These are phyloP conservation scores for Lodderomyces parapsilosis DNA, from an alignment of 1,139 yeast species.

Conservation along the genomic window DNA sequence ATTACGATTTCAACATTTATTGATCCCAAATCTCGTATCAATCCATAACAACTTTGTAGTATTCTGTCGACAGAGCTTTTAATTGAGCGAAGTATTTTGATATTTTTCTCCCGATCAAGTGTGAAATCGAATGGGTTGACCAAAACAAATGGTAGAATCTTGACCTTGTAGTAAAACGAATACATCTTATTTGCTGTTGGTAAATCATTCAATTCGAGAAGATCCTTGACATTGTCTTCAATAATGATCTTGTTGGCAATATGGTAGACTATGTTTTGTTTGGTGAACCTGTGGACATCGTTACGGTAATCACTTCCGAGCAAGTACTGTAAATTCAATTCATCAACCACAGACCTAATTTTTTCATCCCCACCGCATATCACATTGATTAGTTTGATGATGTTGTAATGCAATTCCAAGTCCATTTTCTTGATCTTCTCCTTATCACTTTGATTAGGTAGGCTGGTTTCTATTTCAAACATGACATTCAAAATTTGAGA, in stretches of 20 bases:
- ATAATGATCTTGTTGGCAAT: neutral
- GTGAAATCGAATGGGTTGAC: slow-evolving; percentile 7
- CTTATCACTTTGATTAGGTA: neutral
- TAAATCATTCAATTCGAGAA: slow-evolving; percentile 4
- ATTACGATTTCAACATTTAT: neutral
- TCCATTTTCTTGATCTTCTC: slow-evolving; percentile 7
- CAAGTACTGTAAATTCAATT: slow-evolving; percentile 5
- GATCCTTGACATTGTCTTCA: neutral
- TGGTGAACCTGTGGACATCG: neutral
- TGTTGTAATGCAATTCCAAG: slow-evolving; percentile 14
- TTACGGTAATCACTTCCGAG: neutral
- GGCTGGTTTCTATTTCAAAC: neutral
- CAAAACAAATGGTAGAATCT: slow-evolving; percentile 14
- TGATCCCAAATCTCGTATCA: slow-evolving; percentile 3
- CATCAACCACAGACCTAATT: slow-evolving; percentile 1
- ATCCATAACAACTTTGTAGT: slow-evolving; percentile 1
- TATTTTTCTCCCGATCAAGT: slow-evolving; percentile 3
- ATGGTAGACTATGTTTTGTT: neutral
- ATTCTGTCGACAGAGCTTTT: slow-evolving; percentile 1
- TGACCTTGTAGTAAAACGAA: slow-evolving; percentile 14
- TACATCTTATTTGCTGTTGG: slow-evolving; percentile 7
- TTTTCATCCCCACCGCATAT: slow-evolving; percentile 6
- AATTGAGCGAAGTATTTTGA: neutral
- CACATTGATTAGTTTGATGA: slow-evolving; percentile 10
- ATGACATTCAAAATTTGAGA: neutral